A percentile compares a stretch with the other conserved stretches of the same genome.
Conservation (phyloP, 306 rosid genomes). For the Parietaria judaica region DNA sequence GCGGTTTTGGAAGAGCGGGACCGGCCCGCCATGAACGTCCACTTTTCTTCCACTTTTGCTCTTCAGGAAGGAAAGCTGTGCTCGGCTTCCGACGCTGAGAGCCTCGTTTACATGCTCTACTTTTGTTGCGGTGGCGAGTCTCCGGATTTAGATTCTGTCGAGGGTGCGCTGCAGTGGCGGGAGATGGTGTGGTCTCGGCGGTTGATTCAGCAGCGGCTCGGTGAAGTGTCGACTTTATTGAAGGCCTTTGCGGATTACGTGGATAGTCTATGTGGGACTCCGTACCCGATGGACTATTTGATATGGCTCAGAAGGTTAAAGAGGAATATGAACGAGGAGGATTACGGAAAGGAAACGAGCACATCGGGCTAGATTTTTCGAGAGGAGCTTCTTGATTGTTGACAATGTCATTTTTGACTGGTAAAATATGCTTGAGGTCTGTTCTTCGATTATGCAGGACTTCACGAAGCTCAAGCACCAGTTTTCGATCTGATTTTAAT, state of each 20-base stretch:
- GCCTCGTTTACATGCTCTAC: conserved; percentile 92
- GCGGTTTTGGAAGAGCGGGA: conserved; percentile 95
- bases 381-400: conserved; percentile 21
- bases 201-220: conserved; percentile 86
- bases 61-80: conserved; percentile 95
- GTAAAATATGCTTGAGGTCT: conserved; percentile 21
- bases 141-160: conserved; percentile 86
- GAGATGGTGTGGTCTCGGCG: conserved; percentile 94
- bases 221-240: conserved; percentile 74
- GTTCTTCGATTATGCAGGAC: too few species aligned
- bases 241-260: conserved; percentile 96
- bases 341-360: conserved; percentile 74
- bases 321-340: conserved; percentile 67
- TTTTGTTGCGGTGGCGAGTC: conserved; percentile 66
- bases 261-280: conserved; percentile 96
- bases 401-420: conserved; percentile 18
- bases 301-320: conserved; percentile 91
- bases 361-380: conserved; percentile 38
- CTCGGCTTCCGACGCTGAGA: conserved; percentile 96
- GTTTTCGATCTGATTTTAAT: too few species aligned
- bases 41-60: conserved; percentile 83
- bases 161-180: conserved; percentile 94
- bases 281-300: conserved; percentile 83
- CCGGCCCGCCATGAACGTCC: conserved; percentile 92
- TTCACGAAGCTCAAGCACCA: too few species aligned